Conservation (phyloP, 768 basidiomycete genomes). For the Tulasnella sp. region DNA sequence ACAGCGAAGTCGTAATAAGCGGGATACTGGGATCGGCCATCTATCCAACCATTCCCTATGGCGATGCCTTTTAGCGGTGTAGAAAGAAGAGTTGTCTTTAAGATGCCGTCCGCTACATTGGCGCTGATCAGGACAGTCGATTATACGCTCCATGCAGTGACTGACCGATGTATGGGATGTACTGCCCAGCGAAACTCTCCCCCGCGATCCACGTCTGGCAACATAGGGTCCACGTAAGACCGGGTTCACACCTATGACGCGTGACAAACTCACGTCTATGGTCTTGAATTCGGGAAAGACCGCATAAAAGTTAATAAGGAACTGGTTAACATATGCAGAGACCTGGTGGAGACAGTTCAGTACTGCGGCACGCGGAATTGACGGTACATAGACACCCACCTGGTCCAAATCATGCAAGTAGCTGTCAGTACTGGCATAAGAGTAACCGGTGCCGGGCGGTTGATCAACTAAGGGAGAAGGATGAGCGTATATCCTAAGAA, state of each 20-base stretch:
- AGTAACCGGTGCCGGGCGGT: constrained; percentile 91
- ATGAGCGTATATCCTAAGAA: neutral
- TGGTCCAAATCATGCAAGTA: constrained; percentile 70
- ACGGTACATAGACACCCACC: constrained; percentile 29
- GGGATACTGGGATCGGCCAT: constrained; percentile 75
- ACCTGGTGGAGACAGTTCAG: constrained; percentile 38
- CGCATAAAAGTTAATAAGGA: constrained; percentile 74
- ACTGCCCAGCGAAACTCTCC: constrained; percentile 95
- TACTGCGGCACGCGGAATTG: neutral
- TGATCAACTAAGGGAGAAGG: constrained; percentile 66
- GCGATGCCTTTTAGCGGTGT: constrained; percentile 65
- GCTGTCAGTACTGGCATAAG: constrained; percentile 72
- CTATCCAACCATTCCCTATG: constrained; percentile 98
- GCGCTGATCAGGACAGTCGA: neutral
- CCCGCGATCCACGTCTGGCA: constrained; percentile 85
- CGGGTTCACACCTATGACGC: neutral
- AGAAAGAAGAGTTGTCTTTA: constrained; percentile 42
- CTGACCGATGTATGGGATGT: constrained; percentile 86
- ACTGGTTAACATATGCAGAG: constrained; percentile 64
- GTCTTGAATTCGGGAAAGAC: constrained; percentile 80
- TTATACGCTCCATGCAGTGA: neutral
- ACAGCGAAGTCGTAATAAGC: constrained; percentile 79
- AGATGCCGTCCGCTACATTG: constrained; percentile 57
- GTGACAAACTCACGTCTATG: constrained; percentile 55
- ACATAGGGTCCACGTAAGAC: neutral